Base-by-base conservation (phyloP, 1,139 yeast genomes). In the Suhomyces wounanorum region DNA sequence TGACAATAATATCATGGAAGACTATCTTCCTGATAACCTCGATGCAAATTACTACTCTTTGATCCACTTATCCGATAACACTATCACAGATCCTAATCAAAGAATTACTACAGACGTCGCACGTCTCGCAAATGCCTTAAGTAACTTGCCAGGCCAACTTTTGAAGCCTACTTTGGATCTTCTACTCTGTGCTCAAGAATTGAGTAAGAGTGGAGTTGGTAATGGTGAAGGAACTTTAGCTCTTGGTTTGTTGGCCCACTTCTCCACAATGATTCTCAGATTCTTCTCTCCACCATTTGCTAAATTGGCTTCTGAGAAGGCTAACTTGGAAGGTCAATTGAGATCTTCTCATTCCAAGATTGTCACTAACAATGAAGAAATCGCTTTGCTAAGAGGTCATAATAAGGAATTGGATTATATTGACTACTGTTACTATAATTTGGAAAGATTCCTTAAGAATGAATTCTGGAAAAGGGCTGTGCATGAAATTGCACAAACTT, bases 271-370 rank as follows among this genome's bases (percentile, higher is more conserved):
- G 44, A 73, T 87, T 43, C 73, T 92, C 58, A 78, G 87, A 57
- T 74, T 88, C 50, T 82, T 91, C 59, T 89, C 96, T 11, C 98
- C 98, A 8, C 96, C 96, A 45, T 92, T 92, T 64, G 95, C 96
- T 26, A 87, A 81, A 63, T 75, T 89, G 50, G 90, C 96, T 1
- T 79, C 90, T 48, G 84, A 85, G 55, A 84, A 86, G 63, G 94
- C 96, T 13, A 81, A 84, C 47, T 73, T 90, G 48, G 97, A 92
- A 68, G 96, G 97, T 53, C 87, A 88, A 62, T 86, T 90, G 58
- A 83, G 96, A 59, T 81, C 87, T 23, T 80, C 88, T 33, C 97
- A 92, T 67, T 83, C 96, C 2, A 85, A 90, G 62, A 75, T 92
- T 35, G 91, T 89, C 38, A 75, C 84, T 45, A 87, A 86, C 63